Evolutionary conservation across 2,329 filamentous ascomycete genomes (phyloP).

Genomic region (Plectosphaerella plurivora): DNA sequence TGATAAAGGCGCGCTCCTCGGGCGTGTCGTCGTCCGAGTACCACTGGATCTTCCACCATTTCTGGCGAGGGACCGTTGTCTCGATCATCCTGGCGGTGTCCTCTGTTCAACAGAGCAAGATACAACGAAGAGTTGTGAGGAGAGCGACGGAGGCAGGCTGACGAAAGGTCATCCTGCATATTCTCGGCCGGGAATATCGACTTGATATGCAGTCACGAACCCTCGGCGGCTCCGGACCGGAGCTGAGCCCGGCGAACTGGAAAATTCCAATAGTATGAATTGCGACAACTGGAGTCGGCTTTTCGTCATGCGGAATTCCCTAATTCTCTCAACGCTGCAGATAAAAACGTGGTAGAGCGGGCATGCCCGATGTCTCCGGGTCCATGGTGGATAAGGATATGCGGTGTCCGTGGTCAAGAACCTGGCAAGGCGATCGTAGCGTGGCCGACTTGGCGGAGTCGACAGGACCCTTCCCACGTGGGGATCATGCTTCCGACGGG

Average conservation of each 20-base stretch:
- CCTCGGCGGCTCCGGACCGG: neutral
- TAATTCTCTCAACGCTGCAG: neutral
- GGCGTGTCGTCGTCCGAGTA: constrained; percentile 42
- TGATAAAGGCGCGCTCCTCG: constrained; percentile 2
- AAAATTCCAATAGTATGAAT: neutral
- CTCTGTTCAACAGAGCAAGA: too few relatives aligned
- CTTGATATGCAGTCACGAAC: neutral
- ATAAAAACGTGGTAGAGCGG: too few relatives aligned
- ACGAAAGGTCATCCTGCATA: neutral
- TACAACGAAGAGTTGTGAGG: too few relatives aligned
- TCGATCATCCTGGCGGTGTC: neutral
- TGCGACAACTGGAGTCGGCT: neutral
- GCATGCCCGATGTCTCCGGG: too few relatives aligned
- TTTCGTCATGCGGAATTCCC: neutral
- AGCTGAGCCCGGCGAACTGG: neutral
- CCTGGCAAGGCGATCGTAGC: too few relatives aligned
- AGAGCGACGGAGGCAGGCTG: neutral
- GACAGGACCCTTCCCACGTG: too few relatives aligned
- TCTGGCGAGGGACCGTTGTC: constrained; percentile 5
- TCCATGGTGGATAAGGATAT: too few relatives aligned
- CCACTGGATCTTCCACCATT: constrained; percentile 40
- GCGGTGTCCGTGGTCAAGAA: too few relatives aligned
- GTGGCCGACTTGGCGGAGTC: too few relatives aligned
- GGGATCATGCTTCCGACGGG: too few relatives aligned
- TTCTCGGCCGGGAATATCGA: neutral